Base-by-base conservation (phyloP, 495 filamentous ascomycete genomes). In the Gamarada debralockiae region DNA sequence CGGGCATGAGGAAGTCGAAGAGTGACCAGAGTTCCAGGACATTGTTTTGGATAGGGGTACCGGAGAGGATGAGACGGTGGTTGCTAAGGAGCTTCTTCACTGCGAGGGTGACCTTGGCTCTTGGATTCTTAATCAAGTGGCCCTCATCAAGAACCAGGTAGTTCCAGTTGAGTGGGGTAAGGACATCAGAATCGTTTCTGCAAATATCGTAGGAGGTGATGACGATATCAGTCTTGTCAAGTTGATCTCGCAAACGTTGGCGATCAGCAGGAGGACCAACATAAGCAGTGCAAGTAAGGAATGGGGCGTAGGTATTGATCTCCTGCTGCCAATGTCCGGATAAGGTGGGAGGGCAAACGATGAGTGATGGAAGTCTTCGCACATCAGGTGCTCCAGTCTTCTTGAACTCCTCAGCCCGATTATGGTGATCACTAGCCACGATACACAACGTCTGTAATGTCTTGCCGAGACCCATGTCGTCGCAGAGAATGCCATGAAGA, bases 301-400 rank as follows among this genome's bases (percentile, higher is more conserved):
- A 98, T 6, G 93, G 93, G 2, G 93, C 95, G 61, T 93, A 98
- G 29, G 88, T 83, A 62, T 86, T 87, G 63, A 98, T 90, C 66
- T 98, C 93, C 62, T 97, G 93, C 67, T 96, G 89, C 93, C 93
- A 98, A 68, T 98, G 93, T 7, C 93, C 93, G 10, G 93, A 97
- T n/a, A 98, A 80, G 0, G 95, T 96, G 1, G 93, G 92, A 12
- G 93, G 93, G 63, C 93, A 98, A 48, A 98, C 82, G 53, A 98
- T 97, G 45, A 98, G 77, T 21, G 92, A 96, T 3, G 95, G 92
- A 2, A 97, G 73, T 51, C 81, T 85, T 29, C 90, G 79, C 24
- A 81, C 76, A 62, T 98, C 92, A 8, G 80, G 74, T 14, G 85
- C 76, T 46, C 83, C 76, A 1, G 91, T 93, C 66, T 83, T 87